Percentiles rank a stretch among this genome's conserved stretches.
phyloP scores from a whole-genome alignment of 2,329 filamentous ascomycete species.

The Trichoderma afroharzianum region DNA sequence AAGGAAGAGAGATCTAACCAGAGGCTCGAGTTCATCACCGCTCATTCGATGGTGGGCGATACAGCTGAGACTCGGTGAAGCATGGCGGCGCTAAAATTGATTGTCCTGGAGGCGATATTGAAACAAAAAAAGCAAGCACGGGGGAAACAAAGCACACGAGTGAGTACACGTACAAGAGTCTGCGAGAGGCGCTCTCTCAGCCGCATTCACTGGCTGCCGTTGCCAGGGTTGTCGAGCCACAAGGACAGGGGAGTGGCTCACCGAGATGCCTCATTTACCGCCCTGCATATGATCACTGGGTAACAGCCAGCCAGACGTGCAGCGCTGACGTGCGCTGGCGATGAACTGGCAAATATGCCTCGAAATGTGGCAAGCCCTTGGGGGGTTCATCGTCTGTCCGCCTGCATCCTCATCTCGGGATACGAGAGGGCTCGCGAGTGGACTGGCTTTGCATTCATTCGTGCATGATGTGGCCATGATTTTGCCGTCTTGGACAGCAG shows the following conservation, averaged over 20 bases:
- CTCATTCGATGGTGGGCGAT: neutral
- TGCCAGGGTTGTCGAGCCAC: conserved; percentile 1
- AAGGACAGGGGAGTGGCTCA: conserved; percentile 4
- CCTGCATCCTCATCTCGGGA: conserved; percentile 11
- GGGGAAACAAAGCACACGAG: neutral
- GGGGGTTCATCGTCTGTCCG: neutral
- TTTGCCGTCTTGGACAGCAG: neutral
- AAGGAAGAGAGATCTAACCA: neutral
- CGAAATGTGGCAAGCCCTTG: conserved; percentile 13
- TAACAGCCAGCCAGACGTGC: conserved; percentile 7
- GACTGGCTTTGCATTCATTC: neutral
- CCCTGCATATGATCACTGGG: conserved; percentile 12
- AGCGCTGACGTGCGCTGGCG: conserved; percentile 13
- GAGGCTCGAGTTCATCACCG: neutral
- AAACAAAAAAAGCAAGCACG: neutral
- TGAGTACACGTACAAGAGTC: neutral
- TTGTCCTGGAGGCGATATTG: neutral
- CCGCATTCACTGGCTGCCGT: neutral
- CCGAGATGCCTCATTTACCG: conserved; percentile 16
- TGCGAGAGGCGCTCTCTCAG: neutral
- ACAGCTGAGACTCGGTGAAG: neutral
- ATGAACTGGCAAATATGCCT: conserved; percentile 16
- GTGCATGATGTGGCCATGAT: neutral
- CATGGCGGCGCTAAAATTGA: neutral
- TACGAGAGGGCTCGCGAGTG: neutral